Evolutionary conservation across 2,329 filamentous ascomycete genomes (phyloP).

Genomic region (Botrytis pseudocinerea): DNA sequence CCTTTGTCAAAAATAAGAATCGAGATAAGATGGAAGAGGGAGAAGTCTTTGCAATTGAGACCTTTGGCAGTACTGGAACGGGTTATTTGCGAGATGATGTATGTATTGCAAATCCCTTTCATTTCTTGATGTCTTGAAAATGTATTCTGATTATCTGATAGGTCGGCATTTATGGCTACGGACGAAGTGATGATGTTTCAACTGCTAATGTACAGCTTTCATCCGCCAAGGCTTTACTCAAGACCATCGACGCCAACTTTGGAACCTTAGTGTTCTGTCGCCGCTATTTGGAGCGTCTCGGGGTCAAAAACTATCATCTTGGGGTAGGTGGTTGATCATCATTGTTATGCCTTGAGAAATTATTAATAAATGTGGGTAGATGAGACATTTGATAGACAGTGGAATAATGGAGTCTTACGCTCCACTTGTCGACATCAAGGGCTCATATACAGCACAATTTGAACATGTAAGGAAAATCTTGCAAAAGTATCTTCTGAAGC

Average conservation of each 20-base stretch:
- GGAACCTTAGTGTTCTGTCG: constrained; percentile 61
- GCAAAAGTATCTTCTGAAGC: background rate
- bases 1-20: constrained; percentile 53
- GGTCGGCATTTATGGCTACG: constrained; percentile 55
- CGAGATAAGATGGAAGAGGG: constrained; percentile 59
- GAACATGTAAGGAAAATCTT: constrained; percentile 50
- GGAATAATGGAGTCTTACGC: constrained; percentile 59
- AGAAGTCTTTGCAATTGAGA: constrained; percentile 59
- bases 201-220: constrained; percentile 46
- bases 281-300: constrained; percentile 64
- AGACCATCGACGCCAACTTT: constrained; percentile 62
- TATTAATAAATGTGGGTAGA: constrained; percentile 43
- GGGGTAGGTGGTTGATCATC: constrained; percentile 47
- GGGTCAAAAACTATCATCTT: constrained; percentile 57
- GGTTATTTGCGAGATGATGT: constrained; percentile 52
- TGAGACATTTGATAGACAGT: constrained; percentile 57
- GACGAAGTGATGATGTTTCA: constrained; percentile 45
- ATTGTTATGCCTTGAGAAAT: constrained; percentile 3
- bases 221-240: constrained; percentile 57
- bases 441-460: constrained; percentile 64
- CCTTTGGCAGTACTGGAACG: constrained; percentile 56
- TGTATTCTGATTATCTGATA: constrained; percentile 35
- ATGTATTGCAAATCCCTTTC: constrained; percentile 26
- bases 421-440: constrained; percentile 57
- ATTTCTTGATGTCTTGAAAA: background rate